Evolutionary conservation across 495 filamentous ascomycete species (phyloP).

Genomic region (Chaetomium tenue): DNA sequence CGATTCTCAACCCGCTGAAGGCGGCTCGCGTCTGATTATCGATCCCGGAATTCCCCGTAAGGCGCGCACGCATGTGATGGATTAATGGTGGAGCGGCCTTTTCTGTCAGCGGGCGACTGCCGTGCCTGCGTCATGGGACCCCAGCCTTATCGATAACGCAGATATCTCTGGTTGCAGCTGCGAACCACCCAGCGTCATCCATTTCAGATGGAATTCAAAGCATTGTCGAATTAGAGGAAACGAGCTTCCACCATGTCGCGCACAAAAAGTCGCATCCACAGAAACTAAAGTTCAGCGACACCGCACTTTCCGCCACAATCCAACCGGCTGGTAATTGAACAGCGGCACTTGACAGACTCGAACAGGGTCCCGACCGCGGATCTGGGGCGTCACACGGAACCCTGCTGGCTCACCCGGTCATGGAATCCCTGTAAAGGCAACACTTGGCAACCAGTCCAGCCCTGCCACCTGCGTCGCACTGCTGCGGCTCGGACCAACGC

Average conservation of each 20-base stretch:
- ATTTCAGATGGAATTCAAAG: not conserved
- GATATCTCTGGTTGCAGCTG: not conserved
- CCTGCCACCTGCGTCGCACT: conserved; percentile 8
- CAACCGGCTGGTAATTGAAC: not conserved
- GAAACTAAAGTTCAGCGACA: too few relatives aligned
- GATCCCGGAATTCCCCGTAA: not conserved
- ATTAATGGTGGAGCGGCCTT: not conserved
- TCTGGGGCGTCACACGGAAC: conserved; percentile 12
- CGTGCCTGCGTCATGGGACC: conserved; percentile 7
- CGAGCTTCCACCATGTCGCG: not conserved
- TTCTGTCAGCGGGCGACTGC: not conserved
- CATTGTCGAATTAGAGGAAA: not conserved
- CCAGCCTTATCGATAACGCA: conserved; percentile 5
- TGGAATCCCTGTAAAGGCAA: conserved; percentile 10
- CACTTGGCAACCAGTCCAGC: conserved; percentile 15
- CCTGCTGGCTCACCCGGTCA: conserved; percentile 3
- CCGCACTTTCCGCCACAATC: too few relatives aligned
- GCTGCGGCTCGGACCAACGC: conserved; percentile 18
- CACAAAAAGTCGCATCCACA: too few relatives aligned
- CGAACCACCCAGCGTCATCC: not conserved
- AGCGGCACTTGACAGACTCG: conserved; percentile 2
- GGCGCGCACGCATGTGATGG: conserved; percentile 11
- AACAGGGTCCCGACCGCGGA: conserved; percentile 8
- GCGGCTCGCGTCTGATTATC: not conserved
- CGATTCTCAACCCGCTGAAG: too few relatives aligned